Percentiles rank a stretch among this genome's conserved stretches.
These are phyloP conservation scores for Apophysomyces ossiformis DNA, from an alignment of 371 early-diverging fungal genomes.

Conservation along the genomic window DNA sequence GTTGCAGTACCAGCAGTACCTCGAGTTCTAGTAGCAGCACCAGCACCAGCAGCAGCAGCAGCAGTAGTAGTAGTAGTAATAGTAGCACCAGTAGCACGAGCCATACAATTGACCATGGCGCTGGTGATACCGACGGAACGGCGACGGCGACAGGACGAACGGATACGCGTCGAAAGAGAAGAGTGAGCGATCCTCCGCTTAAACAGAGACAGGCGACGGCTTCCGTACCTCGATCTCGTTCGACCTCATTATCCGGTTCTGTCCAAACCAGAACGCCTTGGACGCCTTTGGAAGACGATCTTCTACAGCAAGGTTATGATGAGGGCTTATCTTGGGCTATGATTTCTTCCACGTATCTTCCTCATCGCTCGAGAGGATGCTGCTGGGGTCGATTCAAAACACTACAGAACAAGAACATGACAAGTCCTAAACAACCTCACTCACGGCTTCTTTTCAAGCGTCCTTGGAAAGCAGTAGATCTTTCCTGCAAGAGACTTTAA, in stretches of 20 bases:
- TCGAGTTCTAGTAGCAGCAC: not conserved
- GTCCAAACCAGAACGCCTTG: conserved; percentile 35
- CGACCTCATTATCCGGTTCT: conserved; percentile 13
- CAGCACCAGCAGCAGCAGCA: conserved; percentile 8
- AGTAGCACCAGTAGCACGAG: not conserved
- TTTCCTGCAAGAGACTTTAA: conserved; percentile 10
- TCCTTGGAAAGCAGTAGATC: conserved; percentile 40
- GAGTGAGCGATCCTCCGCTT: conserved; percentile 1
- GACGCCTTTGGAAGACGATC: conserved; percentile 44
- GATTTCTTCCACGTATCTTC: conserved; percentile 46
- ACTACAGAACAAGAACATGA: conserved; percentile 39
- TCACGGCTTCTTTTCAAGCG: conserved; percentile 30
- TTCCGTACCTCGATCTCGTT: conserved; percentile 9
- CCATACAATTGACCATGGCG: not conserved
- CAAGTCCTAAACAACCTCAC: conserved; percentile 28
- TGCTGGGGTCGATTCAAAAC: conserved; percentile 56
- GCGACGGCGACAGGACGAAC: conserved; percentile 11
- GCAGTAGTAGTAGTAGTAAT: not conserved
- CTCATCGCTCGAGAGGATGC: conserved; percentile 51
- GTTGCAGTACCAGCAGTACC: conserved; percentile 3
- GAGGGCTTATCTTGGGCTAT: conserved; percentile 53
- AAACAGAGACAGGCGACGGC: not conserved
- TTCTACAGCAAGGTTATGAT: conserved; percentile 45
- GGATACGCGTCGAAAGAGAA: conserved; percentile 8
- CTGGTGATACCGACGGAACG: conserved; percentile 4